These are phyloP conservation scores for Liquidambar formosana DNA, from an alignment of 164 flowering plant species.

Conservation along the genomic window DNA sequence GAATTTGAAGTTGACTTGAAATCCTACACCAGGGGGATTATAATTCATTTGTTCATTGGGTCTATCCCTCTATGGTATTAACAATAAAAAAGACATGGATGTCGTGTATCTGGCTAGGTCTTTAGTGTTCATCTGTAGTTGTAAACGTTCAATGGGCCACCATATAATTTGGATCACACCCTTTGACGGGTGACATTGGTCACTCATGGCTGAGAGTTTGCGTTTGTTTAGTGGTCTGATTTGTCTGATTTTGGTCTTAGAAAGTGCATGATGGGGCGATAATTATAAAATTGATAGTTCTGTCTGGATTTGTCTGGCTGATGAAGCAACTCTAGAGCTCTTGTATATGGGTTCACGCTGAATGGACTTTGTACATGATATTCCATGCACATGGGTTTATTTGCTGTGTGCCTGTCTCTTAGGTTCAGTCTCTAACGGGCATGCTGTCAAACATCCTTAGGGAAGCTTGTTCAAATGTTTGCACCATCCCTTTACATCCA, in stretches of 20 bases:
- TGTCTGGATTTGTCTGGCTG: not conserved
- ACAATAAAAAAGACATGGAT: not conserved
- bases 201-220: slow-evolving; percentile 2
- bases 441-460: too few species aligned
- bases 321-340: not conserved
- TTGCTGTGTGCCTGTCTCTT: too few species aligned
- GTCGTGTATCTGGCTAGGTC: too few species aligned
- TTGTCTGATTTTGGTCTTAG: not conserved
- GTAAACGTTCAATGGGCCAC: not conserved
- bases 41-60: not conserved
- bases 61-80: too few species aligned
- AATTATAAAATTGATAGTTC: not conserved
- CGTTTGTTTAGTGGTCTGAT: not conserved
- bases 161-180: not conserved
- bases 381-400: too few species aligned
- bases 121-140: too few species aligned
- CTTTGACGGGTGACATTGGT: not conserved
- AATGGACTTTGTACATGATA: too few species aligned
- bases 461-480: too few species aligned
- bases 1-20: not conserved
- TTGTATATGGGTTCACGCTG: not conserved
- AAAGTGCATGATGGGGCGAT: not conserved
- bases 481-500: too few species aligned
- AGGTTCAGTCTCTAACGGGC: too few species aligned
- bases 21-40: not conserved